These are phyloP conservation scores for Carpinus fangiana DNA, from an alignment of 306 rosid species.

Conservation along the genomic window DNA sequence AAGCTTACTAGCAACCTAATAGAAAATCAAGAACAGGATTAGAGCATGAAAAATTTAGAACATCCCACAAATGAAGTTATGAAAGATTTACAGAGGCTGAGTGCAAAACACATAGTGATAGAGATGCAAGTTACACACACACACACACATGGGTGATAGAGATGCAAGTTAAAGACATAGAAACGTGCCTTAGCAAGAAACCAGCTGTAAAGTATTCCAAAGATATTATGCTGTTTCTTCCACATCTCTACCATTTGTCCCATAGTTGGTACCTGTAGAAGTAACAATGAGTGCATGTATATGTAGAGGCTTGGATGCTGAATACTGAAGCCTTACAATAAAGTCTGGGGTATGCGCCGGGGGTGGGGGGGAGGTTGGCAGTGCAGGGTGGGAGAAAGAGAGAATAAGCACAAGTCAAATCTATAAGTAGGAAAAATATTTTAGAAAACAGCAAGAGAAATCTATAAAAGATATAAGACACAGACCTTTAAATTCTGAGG, in stretches of 20 bases:
- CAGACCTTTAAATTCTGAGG: constrained; percentile 80
- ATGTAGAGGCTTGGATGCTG: constrained; percentile 17
- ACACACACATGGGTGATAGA: background rate
- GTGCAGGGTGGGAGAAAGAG: background rate
- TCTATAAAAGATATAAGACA: constrained; percentile 18
- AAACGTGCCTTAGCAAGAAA: constrained; percentile 90
- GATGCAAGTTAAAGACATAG: constrained; percentile 21
- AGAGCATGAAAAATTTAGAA: constrained; percentile 14
- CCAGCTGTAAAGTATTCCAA: constrained; percentile 88
- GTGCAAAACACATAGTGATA: constrained; percentile 1
- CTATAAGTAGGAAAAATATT: background rate
- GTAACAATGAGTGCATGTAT: constrained; percentile 26
- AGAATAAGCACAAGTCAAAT: background rate
- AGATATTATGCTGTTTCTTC: constrained; percentile 80
- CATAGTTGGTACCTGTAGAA: constrained; percentile 73
- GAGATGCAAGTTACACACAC: background rate
- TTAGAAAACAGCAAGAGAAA: constrained; percentile 11
- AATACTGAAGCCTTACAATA: background rate
- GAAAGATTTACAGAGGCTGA: constrained; percentile 13
- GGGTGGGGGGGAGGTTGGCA: too few relatives aligned
- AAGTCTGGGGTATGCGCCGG: too few relatives aligned
- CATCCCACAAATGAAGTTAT: constrained; percentile 8
- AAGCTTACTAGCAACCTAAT: constrained; percentile 79
- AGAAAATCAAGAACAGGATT: constrained; percentile 20
- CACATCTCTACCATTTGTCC: constrained; percentile 77